A percentile compares a stretch with the other conserved stretches of the same genome.
Conservation (phyloP, 2,329 filamentous ascomycete species). For the Penicillium sp. region DNA sequence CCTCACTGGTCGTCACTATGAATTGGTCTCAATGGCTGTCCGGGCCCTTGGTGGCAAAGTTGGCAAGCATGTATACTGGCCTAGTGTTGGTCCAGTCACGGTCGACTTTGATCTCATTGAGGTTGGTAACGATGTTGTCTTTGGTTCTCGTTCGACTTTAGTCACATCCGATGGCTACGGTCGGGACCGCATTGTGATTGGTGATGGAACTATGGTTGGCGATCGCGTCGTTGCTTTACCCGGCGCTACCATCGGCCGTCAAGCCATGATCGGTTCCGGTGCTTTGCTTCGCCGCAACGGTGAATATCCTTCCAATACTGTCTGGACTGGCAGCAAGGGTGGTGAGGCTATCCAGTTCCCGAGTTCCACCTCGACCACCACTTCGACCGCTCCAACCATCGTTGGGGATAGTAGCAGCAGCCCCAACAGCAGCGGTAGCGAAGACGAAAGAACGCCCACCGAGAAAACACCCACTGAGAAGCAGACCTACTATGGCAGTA, state of each 20-base stretch:
- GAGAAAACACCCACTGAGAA: conserved; percentile 10
- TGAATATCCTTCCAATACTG: conserved; percentile 46
- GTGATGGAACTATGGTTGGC: conserved; percentile 55
- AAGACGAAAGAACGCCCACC: background rate
- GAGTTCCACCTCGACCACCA: conserved; percentile 12
- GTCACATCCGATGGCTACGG: conserved; percentile 54
- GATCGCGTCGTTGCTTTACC: conserved; percentile 55
- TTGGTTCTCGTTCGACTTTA: conserved; percentile 55
- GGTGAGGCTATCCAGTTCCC: conserved; percentile 51
- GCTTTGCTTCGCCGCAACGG: conserved; percentile 49
- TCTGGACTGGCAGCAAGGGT: conserved; percentile 54
- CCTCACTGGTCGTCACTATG: conserved; percentile 56
- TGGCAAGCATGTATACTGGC: conserved; percentile 57
- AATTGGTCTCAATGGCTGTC: conserved; percentile 52
- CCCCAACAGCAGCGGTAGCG: conserved; percentile 5
- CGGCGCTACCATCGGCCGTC: conserved; percentile 50
- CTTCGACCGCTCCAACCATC: conserved; percentile 13
- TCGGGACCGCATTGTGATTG: conserved; percentile 48
- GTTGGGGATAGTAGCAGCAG: conserved; percentile 11
- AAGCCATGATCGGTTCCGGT: conserved; percentile 54
- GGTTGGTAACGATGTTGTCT: conserved; percentile 59
- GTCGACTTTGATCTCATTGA: conserved; percentile 56
- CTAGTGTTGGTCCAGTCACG: conserved; percentile 54
- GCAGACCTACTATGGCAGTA: background rate
- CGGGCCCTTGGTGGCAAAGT: conserved; percentile 51